Conservation (phyloP, 495 filamentous ascomycete genomes). For the Delitschia confertaspora region DNA sequence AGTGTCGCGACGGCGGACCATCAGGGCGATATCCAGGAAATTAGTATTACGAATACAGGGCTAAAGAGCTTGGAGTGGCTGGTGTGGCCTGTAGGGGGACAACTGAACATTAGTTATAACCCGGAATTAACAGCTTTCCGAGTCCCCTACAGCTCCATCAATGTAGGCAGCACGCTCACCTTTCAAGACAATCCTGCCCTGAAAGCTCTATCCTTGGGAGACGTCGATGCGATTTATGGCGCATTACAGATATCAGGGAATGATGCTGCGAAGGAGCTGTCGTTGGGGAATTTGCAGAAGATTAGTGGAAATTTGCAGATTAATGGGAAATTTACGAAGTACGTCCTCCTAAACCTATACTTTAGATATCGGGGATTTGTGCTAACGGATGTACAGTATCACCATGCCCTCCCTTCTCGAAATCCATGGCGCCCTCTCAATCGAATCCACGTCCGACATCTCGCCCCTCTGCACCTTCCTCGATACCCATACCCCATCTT, state of each 20-base stretch:
- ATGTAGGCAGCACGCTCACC: constrained; percentile 6
- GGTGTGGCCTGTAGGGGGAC: constrained; percentile 5
- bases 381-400: too few relatives aligned
- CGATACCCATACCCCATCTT: background rate
- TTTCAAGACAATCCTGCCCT: constrained; percentile 8
- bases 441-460: constrained; percentile 12
- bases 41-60: constrained; percentile 11
- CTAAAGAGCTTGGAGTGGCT: constrained; percentile 15
- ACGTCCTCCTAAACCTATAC: too few relatives aligned
- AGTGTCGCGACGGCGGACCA: background rate
- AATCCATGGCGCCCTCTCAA: constrained; percentile 9
- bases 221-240: constrained; percentile 8
- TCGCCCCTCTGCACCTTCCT: constrained; percentile 4
- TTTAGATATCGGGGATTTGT: too few relatives aligned
- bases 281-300: constrained; percentile 4
- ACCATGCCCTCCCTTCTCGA: constrained; percentile 14
- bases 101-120: constrained; percentile 10
- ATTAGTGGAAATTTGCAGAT: constrained; percentile 13
- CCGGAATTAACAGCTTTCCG: constrained; percentile 4
- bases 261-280: background rate
- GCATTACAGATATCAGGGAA: constrained; percentile 7
- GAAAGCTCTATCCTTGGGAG: background rate
- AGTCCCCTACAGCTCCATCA: constrained; percentile 8
- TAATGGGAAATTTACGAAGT: constrained; percentile 13
- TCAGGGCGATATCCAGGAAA: constrained; percentile 5